Evolutionary conservation across 75 land plant genomes (phyloP), one percentile per base, ranked within the genome.

Genomic region (Ceratopteris richardii): DNA sequence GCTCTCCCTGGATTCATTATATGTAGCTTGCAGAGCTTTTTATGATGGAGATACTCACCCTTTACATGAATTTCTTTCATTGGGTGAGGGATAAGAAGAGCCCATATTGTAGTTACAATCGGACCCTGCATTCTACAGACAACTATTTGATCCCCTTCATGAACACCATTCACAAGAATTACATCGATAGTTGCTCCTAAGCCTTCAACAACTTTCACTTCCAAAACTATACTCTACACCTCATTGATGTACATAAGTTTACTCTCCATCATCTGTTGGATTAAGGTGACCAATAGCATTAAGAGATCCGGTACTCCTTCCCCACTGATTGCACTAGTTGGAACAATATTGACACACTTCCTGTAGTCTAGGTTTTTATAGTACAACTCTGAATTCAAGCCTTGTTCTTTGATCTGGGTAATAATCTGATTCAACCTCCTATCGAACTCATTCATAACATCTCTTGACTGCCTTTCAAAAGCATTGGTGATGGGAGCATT

Each of bases 61-160:
- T 94, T 94, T 14, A 94, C 88, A 31, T 96, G 82, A 16, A 94
- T 81, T 74, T 94, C 98, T 60, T 90, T 94, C 98, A 94, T 94
- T 65, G 96, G 96, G 78, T 90, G 98, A 11, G 98, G 98, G 36
- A 91, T 90, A 64, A 90, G 60, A 44, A 94, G 66, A 33, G 96
- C 96, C 41, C 96, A 62, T 20, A 94, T 94, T 6, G 67, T 80
- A 23, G 98, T 83, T 29, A 83, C 96, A 81, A 90, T 90, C 29
- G 96, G 96, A 11, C 98, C 98, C 98, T 94, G 98, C 98, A 94
- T 85, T 42, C 98, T 91, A 62, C 96, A 90, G 23, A 94, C 87
- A 62, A 94, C 96, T 43, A 94, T 90, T 51, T 86, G 96, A 71
- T 94, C 91, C 5, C 96, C 98, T 73, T 90, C 96, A 72, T 86